Percentiles rank a stretch among this genome's conserved stretches.
Evolutionary conservation across 768 basidiomycete genomes (phyloP).

Genomic region (Vararia minispora): DNA sequence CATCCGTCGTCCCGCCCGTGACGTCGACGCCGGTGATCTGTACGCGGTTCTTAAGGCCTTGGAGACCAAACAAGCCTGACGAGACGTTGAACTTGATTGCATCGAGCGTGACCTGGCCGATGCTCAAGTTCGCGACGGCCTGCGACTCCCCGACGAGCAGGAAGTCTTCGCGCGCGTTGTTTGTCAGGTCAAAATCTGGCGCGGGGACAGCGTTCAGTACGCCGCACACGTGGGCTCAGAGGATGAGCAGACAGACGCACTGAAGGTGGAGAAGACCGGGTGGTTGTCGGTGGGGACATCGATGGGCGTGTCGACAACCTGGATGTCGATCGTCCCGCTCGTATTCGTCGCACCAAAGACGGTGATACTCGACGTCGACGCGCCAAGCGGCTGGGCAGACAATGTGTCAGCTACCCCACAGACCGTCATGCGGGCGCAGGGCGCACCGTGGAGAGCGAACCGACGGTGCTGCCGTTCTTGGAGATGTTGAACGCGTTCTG

Average conservation of each 20-base stretch:
- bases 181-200: conserved; percentile 47
- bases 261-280: conserved; percentile 44
- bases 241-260: conserved; percentile 23
- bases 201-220: conserved; percentile 5
- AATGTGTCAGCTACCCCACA: neutral
- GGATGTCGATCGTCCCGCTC: conserved; percentile 52
- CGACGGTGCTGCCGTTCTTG: conserved; percentile 39
- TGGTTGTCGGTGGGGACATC: conserved; percentile 37
- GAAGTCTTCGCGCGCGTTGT: conserved; percentile 36
- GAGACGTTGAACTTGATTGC: conserved; percentile 65
- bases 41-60: conserved; percentile 46
- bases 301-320: conserved; percentile 42
- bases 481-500: conserved; percentile 55
- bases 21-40: conserved; percentile 54
- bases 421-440: neutral
- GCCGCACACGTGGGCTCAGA: neutral
- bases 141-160: conserved; percentile 46
- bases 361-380: conserved; percentile 47
- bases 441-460: conserved; percentile 46
- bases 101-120: conserved; percentile 59
- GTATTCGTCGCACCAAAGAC: conserved; percentile 45
- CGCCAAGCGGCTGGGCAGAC: conserved; percentile 39
- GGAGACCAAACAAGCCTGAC: conserved; percentile 46
- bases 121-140: conserved; percentile 47
- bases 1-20: conserved; percentile 46